Evolutionary conservation across 352 stramenopile species (phyloP).

Genomic region (Vaucheria bursata): DNA sequence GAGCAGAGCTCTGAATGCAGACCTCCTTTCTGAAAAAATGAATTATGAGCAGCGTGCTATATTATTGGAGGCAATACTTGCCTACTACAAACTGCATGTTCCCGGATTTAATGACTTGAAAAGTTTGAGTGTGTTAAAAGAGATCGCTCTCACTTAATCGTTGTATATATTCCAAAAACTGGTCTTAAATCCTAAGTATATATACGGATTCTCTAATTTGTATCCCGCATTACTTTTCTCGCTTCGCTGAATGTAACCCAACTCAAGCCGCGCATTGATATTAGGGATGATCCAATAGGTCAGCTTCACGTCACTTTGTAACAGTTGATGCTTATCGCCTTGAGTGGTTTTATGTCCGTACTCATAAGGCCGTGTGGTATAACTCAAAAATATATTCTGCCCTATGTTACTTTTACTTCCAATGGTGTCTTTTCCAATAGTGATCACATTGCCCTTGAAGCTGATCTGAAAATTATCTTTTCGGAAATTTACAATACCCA

Average conservation of each 20-base stretch:
- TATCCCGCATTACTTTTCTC: neutral
- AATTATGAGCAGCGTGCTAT: neutral
- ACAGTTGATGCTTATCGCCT: neutral
- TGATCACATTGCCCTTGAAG: neutral
- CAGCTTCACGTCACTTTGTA: neutral
- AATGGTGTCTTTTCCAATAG: neutral
- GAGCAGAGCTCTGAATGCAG: neutral
- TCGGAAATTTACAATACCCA: neutral
- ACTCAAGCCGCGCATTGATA: neutral
- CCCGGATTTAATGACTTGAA: neutral
- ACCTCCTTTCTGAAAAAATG: neutral
- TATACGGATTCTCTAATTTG: neutral
- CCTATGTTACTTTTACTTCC: neutral
- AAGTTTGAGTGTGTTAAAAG: neutral
- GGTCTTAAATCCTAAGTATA: neutral
- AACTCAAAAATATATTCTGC: conserved; percentile 1
- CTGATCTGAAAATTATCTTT: neutral
- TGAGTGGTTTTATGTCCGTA: neutral
- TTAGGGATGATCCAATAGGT: neutral
- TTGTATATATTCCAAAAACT: neutral
- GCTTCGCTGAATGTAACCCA: neutral
- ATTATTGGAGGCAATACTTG: neutral
- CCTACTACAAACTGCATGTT: neutral
- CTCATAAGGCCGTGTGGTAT: neutral
- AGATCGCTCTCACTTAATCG: neutral